Conservation (phyloP, 768 basidiomycete genomes). For the Russula sp. region DNA sequence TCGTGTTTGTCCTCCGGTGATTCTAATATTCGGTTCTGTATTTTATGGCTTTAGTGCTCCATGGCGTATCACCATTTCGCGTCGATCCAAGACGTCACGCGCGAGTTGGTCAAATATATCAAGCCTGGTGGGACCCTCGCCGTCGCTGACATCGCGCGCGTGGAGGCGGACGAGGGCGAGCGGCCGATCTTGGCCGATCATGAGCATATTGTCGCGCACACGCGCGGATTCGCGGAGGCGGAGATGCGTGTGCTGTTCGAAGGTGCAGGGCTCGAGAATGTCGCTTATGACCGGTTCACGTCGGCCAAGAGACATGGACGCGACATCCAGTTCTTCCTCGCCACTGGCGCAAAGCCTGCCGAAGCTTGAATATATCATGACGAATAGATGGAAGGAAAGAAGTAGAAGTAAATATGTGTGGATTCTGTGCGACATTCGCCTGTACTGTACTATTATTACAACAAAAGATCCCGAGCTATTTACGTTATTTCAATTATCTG, state of each 20-base stretch:
- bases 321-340: conserved; percentile 13
- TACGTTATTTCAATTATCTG: conserved; percentile 34
- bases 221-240: conserved; percentile 44
- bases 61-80: conserved; percentile 59
- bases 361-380: not conserved
- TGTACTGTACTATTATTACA: too few relatives aligned
- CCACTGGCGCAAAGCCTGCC: conserved; percentile 9
- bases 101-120: conserved; percentile 47
- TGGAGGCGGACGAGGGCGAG: conserved; percentile 17
- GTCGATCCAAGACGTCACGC: conserved; percentile 46
- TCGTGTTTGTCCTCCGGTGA: not conserved
- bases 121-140: conserved; percentile 57
- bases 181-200: conserved; percentile 30
- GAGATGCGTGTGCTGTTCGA: conserved; percentile 48
- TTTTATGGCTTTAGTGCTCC: conserved; percentile 42
- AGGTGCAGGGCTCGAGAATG: conserved; percentile 44
- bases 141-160: conserved; percentile 42
- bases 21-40: not conserved
- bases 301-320: conserved; percentile 11
- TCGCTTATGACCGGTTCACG: conserved; percentile 29
- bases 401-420: not conserved
- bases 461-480: too few relatives aligned
- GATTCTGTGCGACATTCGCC: too few relatives aligned
- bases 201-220: conserved; percentile 49
- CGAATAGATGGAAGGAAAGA: not conserved